Evolutionary conservation across 768 basidiomycete species (phyloP), one percentile per base, ranked within the genome.

Genomic region (Boletus fagicola): DNA sequence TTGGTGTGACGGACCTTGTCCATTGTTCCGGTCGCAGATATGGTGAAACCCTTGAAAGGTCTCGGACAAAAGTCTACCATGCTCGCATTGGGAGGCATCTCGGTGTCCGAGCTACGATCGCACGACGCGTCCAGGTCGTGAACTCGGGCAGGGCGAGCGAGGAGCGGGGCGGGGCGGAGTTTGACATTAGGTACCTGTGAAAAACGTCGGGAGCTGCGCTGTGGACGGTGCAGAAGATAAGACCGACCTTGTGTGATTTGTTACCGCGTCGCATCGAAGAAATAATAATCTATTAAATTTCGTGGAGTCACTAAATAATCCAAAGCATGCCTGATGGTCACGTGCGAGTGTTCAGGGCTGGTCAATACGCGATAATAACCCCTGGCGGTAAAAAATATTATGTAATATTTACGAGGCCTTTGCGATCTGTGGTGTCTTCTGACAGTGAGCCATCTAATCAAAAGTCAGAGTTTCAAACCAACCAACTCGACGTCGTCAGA

Each of bases 101-200:
- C 84, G 4, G 77, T 82, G 59, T 85, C 81, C 74, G 75, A 52
- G 73, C 80, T 74, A 70, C 73, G 58, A 70, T 78, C 57, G 39
- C 48, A 71, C 69, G 59, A 73, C 76, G 48, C 53, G 70, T 68
- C 49, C 57, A 59, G 54, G 50, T 65, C 60, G 10, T 42, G 40
- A 20, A 24, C 56, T 62, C 51, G 56, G 0, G 50, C 22, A 1
- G 46, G 66, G 65, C 59, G 57, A 66, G 59, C 48, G 64, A 70
- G 58, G 35, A 71, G 71, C 54, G 77, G 78, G 13, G 83, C 83
- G 4, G 90, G 90, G 20, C 90, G 84, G 58, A 92, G 80, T 61
- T 87, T 90, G 60, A 92, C 90, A 76, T 87, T 88, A 3, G 90
- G 90, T 16, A 92, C 89, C 90, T 92, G 57, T 28, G 24, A 5